Evolutionary conservation across 169 alveolate species (phyloP).

Genomic region (Eimeria mitis): DNA sequence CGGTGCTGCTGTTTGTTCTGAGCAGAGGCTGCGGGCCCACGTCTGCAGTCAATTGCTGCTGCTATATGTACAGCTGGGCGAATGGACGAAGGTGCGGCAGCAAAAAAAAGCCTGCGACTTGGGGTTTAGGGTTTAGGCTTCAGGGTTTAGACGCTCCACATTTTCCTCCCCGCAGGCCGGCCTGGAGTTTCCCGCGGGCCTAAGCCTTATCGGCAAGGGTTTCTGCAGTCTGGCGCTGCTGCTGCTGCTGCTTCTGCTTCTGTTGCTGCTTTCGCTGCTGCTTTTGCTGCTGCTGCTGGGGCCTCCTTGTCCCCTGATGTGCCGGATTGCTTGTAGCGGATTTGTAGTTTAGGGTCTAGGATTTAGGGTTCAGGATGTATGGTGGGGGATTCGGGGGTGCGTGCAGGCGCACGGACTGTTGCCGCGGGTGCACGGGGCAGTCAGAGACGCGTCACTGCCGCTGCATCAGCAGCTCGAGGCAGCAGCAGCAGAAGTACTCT

Average conservation of each 20-base stretch:
- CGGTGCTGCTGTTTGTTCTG: not conserved
- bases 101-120: not conserved
- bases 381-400: not conserved
- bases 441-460: constrained; percentile 42
- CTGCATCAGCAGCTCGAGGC: constrained; percentile 66
- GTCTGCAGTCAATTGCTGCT: constrained; percentile 36
- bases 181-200: not conserved
- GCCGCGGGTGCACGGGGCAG: constrained; percentile 53
- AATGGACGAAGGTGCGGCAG: constrained; percentile 30
- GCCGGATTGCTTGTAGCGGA: no score
- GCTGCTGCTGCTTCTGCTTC: not conserved
- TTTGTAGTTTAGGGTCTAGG: no score
- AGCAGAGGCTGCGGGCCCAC: constrained; percentile 41
- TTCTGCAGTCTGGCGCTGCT: not conserved
- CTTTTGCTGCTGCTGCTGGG: not conserved
- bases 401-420: constrained; percentile 36
- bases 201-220: not conserved
- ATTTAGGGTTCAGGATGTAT: no score
- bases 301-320: not conserved
- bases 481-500: constrained; percentile 63
- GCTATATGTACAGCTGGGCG: constrained; percentile 50
- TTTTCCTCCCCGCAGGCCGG: not conserved
- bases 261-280: not conserved
- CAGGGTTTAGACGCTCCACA: not conserved
- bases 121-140: not conserved